Evolutionary conservation across 495 filamentous ascomycete species (phyloP).

Genomic region (Bryoglossum gracile): DNA sequence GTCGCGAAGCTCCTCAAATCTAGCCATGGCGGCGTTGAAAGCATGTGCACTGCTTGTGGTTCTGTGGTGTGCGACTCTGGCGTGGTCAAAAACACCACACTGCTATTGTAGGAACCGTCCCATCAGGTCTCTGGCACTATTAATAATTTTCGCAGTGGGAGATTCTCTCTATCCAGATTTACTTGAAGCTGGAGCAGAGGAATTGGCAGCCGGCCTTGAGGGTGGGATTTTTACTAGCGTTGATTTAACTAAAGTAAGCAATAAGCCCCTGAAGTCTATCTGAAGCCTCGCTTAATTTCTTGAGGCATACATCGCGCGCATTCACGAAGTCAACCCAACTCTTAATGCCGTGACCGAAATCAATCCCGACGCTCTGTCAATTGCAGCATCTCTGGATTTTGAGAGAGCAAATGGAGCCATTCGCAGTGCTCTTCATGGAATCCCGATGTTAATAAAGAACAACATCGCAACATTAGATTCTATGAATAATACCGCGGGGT

Average conservation of each 20-base stretch:
- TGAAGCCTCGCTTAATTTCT: not conserved
- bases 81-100: too few species aligned
- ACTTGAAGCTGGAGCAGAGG: conserved; percentile 44
- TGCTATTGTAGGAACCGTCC: too few species aligned
- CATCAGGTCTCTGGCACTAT: too few species aligned
- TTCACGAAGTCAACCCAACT: conserved; percentile 33
- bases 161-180: conserved; percentile 37
- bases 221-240: conserved; percentile 45
- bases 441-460: conserved; percentile 69
- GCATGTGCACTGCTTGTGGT: not conserved
- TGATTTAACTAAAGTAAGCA: conserved; percentile 43
- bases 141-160: not conserved
- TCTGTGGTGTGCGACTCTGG: not conserved
- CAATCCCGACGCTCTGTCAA: conserved; percentile 41
- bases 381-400: conserved; percentile 50
- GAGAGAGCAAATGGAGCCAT: conserved; percentile 49
- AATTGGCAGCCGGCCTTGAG: conserved; percentile 43
- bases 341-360: conserved; percentile 37
- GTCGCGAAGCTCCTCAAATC: not conserved
- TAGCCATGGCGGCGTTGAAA: not conserved
- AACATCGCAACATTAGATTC: conserved; percentile 23
- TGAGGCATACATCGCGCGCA: conserved; percentile 36
- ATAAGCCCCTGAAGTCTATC: not conserved
- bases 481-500: conserved; percentile 44
- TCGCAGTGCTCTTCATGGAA: conserved; percentile 59